Conservation (phyloP, 495 filamentous ascomycete genomes). For the Penicillium samsonianum region DNA sequence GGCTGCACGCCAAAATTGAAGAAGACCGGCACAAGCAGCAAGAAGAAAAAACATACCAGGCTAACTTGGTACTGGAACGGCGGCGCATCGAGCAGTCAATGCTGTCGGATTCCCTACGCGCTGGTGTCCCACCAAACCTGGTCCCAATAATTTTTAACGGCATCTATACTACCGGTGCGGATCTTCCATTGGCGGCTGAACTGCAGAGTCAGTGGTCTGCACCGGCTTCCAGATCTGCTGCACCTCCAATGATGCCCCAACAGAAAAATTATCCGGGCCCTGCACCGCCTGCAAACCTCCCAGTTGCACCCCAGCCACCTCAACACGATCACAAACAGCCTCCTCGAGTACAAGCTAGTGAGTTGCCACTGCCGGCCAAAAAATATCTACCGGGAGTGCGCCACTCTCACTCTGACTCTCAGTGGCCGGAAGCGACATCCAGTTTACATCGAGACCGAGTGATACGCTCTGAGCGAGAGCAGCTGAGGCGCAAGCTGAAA, state of each 20-base stretch:
- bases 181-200: conserved; percentile 62
- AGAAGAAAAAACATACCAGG: conserved; percentile 85
- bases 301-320: conserved; percentile 43
- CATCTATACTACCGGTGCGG: conserved; percentile 63
- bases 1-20: conserved; percentile 80
- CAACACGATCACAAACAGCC: neutral
- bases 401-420: too few species aligned
- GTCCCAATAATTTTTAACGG: conserved; percentile 89
- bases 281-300: conserved; percentile 26
- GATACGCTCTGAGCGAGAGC: neutral
- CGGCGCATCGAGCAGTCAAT: conserved; percentile 83
- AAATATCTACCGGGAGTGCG: neutral
- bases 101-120: conserved; percentile 73
- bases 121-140: conserved; percentile 82
- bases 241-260: neutral
- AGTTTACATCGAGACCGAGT: neutral
- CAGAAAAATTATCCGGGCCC: conserved; percentile 50
- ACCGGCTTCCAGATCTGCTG: neutral
- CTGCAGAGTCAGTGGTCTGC: conserved; percentile 53
- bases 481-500: neutral
- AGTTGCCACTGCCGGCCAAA: neutral
- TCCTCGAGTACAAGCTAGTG: neutral
- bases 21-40: conserved; percentile 84
- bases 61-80: conserved; percentile 73
- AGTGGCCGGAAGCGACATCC: neutral